Conservation (phyloP, 1,284 basidiomycete species). For the Naganishia albida region DNA sequence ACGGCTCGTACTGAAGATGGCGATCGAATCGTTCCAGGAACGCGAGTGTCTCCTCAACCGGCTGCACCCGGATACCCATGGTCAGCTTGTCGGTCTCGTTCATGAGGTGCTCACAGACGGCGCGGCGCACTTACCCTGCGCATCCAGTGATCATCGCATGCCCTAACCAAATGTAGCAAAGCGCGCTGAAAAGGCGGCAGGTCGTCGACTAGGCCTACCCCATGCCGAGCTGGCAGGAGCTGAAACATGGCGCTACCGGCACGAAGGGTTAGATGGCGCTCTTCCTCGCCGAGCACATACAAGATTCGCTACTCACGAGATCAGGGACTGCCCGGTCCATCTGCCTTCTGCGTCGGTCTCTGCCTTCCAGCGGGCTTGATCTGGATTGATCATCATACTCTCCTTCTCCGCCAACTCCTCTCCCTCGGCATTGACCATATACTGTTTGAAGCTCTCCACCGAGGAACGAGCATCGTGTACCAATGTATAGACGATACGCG, state of each 20-base stretch:
- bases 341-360: conserved; percentile 2
- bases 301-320: background rate
- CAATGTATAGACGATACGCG: background rate
- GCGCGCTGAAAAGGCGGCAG: conserved; percentile 20
- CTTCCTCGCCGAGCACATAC: too few species aligned
- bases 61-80: background rate
- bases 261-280: too few species aligned
- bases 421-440: background rate
- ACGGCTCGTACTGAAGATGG: conserved; percentile 10
- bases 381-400: background rate
- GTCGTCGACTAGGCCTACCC: background rate
- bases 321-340: conserved; percentile 5
- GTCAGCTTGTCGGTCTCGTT: background rate
- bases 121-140: background rate
- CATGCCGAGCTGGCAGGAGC: background rate
- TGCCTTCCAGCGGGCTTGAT: background rate
- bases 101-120: too few species aligned
- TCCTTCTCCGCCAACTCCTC: conserved; percentile 16
- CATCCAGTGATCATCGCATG: conserved; percentile 4
- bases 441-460: conserved; percentile 7
- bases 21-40: background rate
- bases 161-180: conserved; percentile 1
- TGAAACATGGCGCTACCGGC: conserved; percentile 7
- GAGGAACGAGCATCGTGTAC: conserved; percentile 12
- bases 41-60: conserved; percentile 11